Evolutionary conservation across 257 asterid species (phyloP).

Genomic region (Lycium ferocissimum): DNA sequence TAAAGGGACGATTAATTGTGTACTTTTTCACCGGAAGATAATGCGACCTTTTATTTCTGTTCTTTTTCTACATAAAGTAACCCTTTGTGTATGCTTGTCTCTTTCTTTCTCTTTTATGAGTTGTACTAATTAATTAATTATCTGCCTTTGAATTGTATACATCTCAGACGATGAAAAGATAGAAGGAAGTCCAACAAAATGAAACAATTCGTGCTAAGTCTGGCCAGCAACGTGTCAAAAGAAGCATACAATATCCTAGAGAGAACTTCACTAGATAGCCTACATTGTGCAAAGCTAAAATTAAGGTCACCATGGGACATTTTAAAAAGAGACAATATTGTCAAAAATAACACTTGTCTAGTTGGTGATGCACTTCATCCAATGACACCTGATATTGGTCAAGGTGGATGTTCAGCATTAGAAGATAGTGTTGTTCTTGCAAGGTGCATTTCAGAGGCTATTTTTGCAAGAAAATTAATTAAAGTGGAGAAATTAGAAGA

Average conservation of each 20-base stretch:
- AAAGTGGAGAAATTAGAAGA: not conserved
- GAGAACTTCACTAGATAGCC: conserved; percentile 50
- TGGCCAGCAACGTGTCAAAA: conserved; percentile 39
- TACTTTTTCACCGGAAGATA: too few species aligned
- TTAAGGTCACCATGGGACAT: conserved; percentile 63
- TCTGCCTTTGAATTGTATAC: not conserved
- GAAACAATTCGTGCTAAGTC: conserved; percentile 65
- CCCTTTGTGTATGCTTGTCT: not conserved
- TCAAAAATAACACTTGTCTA: conserved; percentile 53
- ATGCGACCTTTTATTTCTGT: too few species aligned
- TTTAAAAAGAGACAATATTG: conserved; percentile 47
- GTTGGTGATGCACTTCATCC: conserved; percentile 85
- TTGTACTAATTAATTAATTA: not conserved
- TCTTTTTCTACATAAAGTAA: too few species aligned
- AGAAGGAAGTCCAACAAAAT: conserved; percentile 50
- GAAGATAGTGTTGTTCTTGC: conserved; percentile 73
- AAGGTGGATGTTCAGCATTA: conserved; percentile 79
- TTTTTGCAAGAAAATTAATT: conserved; percentile 4
- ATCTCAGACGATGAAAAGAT: conserved; percentile 52
- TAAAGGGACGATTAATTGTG: too few species aligned
- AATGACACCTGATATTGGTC: conserved; percentile 83
- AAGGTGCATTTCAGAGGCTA: conserved; percentile 56
- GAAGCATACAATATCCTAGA: conserved; percentile 47
- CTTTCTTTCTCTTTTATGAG: not conserved
- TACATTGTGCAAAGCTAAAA: conserved; percentile 56